phyloP scores from a whole-genome alignment of 2,329 filamentous ascomycete genomes.

The Knoxdaviesia proteae region DNA sequence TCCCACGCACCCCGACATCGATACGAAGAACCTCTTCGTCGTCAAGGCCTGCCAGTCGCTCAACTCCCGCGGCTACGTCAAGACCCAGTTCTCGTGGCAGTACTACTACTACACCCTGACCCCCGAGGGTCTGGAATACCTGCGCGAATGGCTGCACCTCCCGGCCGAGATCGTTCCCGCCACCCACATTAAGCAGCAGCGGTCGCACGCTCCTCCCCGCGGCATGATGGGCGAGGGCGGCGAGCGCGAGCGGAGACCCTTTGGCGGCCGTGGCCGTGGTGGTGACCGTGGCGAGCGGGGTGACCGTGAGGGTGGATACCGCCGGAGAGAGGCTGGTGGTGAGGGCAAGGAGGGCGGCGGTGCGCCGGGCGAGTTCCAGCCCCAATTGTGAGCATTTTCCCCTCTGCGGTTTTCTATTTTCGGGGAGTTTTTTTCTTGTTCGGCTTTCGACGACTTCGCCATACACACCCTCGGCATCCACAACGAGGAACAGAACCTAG shows the following conservation, averaged over 20 bases:
- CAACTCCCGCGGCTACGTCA: constrained; percentile 93
- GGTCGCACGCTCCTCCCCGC: constrained; percentile 91
- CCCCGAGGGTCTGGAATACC: constrained; percentile 98
- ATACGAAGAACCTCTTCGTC: constrained; percentile 98
- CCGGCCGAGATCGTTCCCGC: constrained; percentile 98
- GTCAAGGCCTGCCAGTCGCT: constrained; percentile 99
- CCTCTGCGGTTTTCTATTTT: constrained; percentile 4
- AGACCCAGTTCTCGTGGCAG: constrained; percentile 99
- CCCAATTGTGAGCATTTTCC: constrained; percentile 50
- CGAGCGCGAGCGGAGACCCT: constrained; percentile 62
- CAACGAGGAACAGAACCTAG: too few species aligned
- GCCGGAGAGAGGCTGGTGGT: constrained; percentile 60
- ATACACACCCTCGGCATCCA: too few species aligned
- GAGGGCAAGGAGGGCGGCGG: constrained; percentile 68
- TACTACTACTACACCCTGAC: constrained; percentile 99
- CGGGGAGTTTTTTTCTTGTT: too few species aligned
- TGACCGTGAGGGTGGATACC: constrained; percentile 77
- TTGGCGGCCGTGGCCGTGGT: constrained; percentile 63
- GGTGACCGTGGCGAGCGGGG: constrained; percentile 36
- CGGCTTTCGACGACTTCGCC: too few species aligned
- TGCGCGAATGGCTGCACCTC: constrained; percentile 99
- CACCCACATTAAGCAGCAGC: constrained; percentile 99
- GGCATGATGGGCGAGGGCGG: constrained; percentile 81
- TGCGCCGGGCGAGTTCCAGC: constrained; percentile 80
- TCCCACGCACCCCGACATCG: constrained; percentile 92